Percentiles rank a stretch among this genome's conserved stretches.
Evolutionary conservation across 805 yeast species (phyloP).

Genomic region (Nakazawaea siamensis): DNA sequence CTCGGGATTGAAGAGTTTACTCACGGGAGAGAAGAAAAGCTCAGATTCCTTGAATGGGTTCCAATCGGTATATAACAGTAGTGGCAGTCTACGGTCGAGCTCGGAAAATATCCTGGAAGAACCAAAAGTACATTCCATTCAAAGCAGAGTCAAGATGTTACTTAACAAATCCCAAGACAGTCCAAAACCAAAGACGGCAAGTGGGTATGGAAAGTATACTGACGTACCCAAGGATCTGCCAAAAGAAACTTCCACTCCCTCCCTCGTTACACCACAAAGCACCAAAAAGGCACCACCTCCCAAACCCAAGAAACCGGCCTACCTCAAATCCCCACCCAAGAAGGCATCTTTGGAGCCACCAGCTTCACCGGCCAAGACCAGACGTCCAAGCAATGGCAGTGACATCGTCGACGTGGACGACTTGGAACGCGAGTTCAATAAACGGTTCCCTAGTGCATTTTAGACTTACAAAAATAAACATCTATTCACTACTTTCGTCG

Average conservation of each 20-base stretch:
- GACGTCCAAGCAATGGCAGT: slow-evolving; percentile 14
- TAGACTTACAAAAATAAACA: slow-evolving; percentile 19
- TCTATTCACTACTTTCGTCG: slow-evolving; percentile 27
- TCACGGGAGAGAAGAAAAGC: slow-evolving; percentile 23
- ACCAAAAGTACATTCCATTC: slow-evolving; percentile 32
- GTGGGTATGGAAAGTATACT: slow-evolving; percentile 76
- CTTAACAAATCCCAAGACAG: slow-evolving; percentile 33
- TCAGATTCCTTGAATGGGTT: slow-evolving; percentile 6
- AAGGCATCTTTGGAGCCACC: slow-evolving; percentile 3
- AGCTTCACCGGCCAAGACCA: background rate
- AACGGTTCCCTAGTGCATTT: slow-evolving; percentile 54
- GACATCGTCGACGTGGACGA: slow-evolving; percentile 39
- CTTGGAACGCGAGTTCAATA: slow-evolving; percentile 47
- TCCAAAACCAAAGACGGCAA: slow-evolving; percentile 53
- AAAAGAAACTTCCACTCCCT: too few species aligned
- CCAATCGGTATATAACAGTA: slow-evolving; percentile 5
- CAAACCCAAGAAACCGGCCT: slow-evolving; percentile 57
- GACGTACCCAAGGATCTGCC: too few species aligned
- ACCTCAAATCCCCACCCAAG: slow-evolving; percentile 31
- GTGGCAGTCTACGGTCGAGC: slow-evolving; percentile 6
- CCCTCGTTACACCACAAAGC: slow-evolving; percentile 3
- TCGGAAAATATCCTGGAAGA: slow-evolving; percentile 8
- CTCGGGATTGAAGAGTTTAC: slow-evolving; percentile 22
- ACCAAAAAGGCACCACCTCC: slow-evolving; percentile 37
- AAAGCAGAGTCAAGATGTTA: slow-evolving; percentile 44